A percentile compares a stretch with the other conserved stretches of the same genome.
Evolutionary conservation across 148 eudicot species (phyloP).

Genomic region (Arctostaphylos glauca): DNA sequence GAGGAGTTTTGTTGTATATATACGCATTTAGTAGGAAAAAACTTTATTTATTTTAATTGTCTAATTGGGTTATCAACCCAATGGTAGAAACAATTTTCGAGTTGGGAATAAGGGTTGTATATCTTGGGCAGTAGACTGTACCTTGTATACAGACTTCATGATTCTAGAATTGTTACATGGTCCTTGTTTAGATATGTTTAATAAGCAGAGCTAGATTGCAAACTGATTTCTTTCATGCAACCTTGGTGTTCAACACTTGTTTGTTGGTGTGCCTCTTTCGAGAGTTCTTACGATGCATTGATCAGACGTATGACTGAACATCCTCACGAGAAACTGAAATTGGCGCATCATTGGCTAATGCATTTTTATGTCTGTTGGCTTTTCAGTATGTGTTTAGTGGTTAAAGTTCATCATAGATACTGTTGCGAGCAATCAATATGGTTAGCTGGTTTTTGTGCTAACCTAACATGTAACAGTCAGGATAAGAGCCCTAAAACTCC

Average conservation of each 20-base stretch:
- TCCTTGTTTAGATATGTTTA: not conserved
- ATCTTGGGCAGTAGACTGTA: not conserved
- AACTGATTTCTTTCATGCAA: not conserved
- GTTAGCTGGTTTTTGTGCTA: too few relatives aligned
- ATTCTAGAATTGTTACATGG: not conserved
- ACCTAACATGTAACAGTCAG: not conserved
- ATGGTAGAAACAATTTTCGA: slow-evolving; percentile 18
- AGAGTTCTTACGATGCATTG: too few relatives aligned
- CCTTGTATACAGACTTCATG: slow-evolving; percentile 1
- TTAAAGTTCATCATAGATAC: too few relatives aligned
- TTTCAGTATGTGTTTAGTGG: too few relatives aligned
- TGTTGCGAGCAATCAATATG: too few relatives aligned
- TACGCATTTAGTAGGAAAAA: not conserved
- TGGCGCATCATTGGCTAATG: too few relatives aligned
- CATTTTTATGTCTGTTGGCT: too few relatives aligned
- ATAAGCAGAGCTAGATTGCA: not conserved
- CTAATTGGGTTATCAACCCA: slow-evolving; percentile 15
- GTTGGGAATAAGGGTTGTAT: slow-evolving; percentile 7
- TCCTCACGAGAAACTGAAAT: too few relatives aligned
- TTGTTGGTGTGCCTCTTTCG: not conserved
- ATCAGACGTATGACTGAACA: too few relatives aligned
- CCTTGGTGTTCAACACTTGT: not conserved
- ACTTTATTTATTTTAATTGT: slow-evolving; percentile 5
- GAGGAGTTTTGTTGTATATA: slow-evolving; percentile 24
- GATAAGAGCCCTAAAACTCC: not conserved